These are phyloP conservation scores for Salix suchowensis DNA, from an alignment of 345 rosid species.

Conservation along the genomic window DNA sequence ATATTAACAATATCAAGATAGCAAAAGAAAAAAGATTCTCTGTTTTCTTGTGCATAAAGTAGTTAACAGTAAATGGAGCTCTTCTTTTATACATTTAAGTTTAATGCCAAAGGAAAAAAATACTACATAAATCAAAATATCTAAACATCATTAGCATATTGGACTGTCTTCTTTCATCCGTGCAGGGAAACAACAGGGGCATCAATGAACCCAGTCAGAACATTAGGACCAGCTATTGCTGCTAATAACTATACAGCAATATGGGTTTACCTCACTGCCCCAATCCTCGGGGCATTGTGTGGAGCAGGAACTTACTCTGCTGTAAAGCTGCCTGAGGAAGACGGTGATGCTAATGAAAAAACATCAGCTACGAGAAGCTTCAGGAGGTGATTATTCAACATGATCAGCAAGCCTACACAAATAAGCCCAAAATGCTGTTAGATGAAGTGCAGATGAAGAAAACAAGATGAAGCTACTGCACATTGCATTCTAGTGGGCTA, in stretches of 20 bases:
- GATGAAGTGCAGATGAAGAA: neutral
- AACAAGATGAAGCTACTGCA: neutral
- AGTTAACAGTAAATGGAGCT: neutral
- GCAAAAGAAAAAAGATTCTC: neutral
- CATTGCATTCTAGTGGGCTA: neutral
- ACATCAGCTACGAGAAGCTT: constrained; percentile 46
- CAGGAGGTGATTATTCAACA: constrained; percentile 37
- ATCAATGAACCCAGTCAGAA: constrained; percentile 88
- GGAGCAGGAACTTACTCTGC: constrained; percentile 83
- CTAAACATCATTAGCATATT: neutral
- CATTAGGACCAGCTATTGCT: constrained; percentile 81
- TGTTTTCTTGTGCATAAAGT: neutral
- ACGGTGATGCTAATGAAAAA: constrained; percentile 28
- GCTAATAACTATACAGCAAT: constrained; percentile 76
- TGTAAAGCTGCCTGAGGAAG: constrained; percentile 71
- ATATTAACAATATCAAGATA: neutral
- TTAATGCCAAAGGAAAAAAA: too few relatives aligned
- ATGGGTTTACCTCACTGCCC: constrained; percentile 86
- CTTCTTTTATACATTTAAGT: neutral
- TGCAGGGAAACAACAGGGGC: constrained; percentile 71
- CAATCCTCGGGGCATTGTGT: constrained; percentile 67
- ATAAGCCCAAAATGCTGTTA: constrained; percentile 1
- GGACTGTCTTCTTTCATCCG: neutral
- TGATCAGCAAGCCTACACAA: neutral
- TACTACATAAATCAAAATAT: neutral